phyloP scores from a whole-genome alignment of 73 alveolate species.

The Paramecium octaurelia region DNA sequence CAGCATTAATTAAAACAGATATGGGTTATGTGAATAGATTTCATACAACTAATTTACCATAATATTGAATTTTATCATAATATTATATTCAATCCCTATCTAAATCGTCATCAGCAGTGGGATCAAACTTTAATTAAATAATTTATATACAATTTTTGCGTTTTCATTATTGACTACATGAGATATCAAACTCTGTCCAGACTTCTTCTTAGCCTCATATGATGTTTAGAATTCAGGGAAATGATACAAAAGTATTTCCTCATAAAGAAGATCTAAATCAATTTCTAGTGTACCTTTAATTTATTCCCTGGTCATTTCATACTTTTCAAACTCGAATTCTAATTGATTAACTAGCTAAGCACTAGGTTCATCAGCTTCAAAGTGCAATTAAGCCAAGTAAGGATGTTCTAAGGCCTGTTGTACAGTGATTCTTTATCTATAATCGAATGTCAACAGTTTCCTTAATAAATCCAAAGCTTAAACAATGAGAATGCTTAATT shows the following conservation, averaged over 20 bases:
- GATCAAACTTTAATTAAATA: conserved; percentile 5
- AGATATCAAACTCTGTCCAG: conserved; percentile 34
- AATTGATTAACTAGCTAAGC: conserved; percentile 51
- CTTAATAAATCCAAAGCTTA: conserved; percentile 38
- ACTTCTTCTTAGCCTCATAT: conserved; percentile 63
- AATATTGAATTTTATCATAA: neutral
- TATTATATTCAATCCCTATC: conserved; percentile 36
- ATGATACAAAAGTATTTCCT: conserved; percentile 73
- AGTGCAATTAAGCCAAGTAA: conserved; percentile 72
- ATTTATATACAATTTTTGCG: conserved; percentile 12
- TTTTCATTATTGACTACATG: conserved; percentile 44
- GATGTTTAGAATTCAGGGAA: conserved; percentile 49
- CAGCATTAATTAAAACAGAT: conserved; percentile 18
- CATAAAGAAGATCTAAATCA: conserved; percentile 66
- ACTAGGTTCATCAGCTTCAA: conserved; percentile 63
- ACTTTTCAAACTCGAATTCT: conserved; percentile 66
- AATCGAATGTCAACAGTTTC: conserved; percentile 66
- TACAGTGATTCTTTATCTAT: conserved; percentile 83
- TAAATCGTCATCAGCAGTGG: conserved; percentile 47
- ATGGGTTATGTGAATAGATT: conserved; percentile 23
- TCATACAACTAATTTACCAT: conserved; percentile 33
- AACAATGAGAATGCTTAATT: neutral
- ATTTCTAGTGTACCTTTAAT: conserved; percentile 43
- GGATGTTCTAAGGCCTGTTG: conserved; percentile 92
- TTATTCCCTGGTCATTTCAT: conserved; percentile 58